phyloP scores from a whole-genome alignment of 192 early-diverging fungal species.

The Linnemannia hyalina region DNA sequence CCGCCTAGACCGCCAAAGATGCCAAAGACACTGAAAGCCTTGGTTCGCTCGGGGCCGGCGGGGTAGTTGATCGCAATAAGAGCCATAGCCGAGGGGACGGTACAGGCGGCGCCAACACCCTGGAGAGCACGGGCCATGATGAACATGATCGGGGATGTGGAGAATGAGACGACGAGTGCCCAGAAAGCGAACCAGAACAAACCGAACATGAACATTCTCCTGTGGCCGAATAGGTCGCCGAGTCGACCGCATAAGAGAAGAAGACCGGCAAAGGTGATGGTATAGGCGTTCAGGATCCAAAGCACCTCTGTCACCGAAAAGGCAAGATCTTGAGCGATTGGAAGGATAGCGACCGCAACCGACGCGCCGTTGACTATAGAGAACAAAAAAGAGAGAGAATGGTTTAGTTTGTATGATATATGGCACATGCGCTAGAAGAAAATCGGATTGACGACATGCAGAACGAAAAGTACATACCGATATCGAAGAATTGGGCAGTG shows the following conservation, averaged over 20 bases:
- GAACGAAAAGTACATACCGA: slow-evolving; percentile 6
- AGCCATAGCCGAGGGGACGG: slow-evolving; percentile 50
- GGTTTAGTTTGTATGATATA: not conserved
- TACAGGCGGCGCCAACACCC: slow-evolving; percentile 50
- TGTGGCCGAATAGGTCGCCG: slow-evolving; percentile 56
- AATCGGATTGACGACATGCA: not conserved
- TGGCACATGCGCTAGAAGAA: not conserved
- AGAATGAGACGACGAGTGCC: slow-evolving; percentile 41
- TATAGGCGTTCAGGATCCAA: slow-evolving; percentile 53
- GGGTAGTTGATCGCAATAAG: slow-evolving; percentile 41
- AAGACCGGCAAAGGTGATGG: slow-evolving; percentile 54
- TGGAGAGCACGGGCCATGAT: slow-evolving; percentile 48
- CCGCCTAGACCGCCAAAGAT: slow-evolving; percentile 44
- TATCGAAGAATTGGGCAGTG: slow-evolving; percentile 43
- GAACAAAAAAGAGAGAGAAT: not conserved
- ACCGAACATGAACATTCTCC: slow-evolving; percentile 45
- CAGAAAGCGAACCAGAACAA: slow-evolving; percentile 37
- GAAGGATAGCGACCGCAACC: slow-evolving; percentile 21
- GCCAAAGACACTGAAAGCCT: slow-evolving; percentile 46
- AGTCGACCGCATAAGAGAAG: slow-evolving; percentile 46
- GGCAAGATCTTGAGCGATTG: slow-evolving; percentile 28
- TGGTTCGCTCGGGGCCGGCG: slow-evolving; percentile 33
- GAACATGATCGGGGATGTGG: slow-evolving; percentile 40
- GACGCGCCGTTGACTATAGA: slow-evolving; percentile 29
- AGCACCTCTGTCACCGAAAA: slow-evolving; percentile 15